Conservation (phyloP, 2,329 filamentous ascomycete species). For the Exophiala sp. region DNA sequence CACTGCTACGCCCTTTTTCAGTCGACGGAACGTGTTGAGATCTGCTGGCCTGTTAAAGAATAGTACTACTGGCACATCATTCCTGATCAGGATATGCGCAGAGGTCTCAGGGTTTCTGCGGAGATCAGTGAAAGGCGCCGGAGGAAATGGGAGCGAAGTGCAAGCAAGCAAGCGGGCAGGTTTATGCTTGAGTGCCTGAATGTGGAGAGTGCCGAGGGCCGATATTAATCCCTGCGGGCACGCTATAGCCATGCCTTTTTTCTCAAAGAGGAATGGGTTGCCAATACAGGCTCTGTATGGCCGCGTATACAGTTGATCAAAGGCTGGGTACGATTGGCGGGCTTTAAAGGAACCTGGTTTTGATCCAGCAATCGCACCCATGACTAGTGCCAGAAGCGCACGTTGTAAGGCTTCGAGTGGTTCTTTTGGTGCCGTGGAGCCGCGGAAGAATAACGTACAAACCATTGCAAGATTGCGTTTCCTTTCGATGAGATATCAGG, state of each 20-base stretch:
- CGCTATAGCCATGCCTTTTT: background rate
- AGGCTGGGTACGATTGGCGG: constrained; percentile 12
- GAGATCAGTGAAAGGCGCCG: no score
- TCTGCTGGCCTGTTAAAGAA: background rate
- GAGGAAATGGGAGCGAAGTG: constrained; percentile 1
- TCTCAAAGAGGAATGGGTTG: background rate
- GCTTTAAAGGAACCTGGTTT: background rate
- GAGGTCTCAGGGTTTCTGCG: background rate
- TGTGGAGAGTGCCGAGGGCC: constrained; percentile 4
- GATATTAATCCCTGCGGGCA: background rate
- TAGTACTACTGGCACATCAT: background rate
- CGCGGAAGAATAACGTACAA: no score
- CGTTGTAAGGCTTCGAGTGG: no score
- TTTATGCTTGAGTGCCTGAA: background rate
- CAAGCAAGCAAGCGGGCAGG: background rate
- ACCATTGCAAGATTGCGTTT: background rate
- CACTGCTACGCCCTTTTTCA: no score
- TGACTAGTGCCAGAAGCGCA: no score
- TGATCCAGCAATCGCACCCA: no score
- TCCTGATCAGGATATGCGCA: background rate
- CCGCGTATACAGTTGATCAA: constrained; percentile 12
- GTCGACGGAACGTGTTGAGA: no score
- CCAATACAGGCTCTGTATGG: constrained; percentile 3
- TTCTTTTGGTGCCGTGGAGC: no score
- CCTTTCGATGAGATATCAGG: background rate